Base-by-base conservation (phyloP, 768 basidiomycete genomes). In the Hortiboletus campestris region DNA sequence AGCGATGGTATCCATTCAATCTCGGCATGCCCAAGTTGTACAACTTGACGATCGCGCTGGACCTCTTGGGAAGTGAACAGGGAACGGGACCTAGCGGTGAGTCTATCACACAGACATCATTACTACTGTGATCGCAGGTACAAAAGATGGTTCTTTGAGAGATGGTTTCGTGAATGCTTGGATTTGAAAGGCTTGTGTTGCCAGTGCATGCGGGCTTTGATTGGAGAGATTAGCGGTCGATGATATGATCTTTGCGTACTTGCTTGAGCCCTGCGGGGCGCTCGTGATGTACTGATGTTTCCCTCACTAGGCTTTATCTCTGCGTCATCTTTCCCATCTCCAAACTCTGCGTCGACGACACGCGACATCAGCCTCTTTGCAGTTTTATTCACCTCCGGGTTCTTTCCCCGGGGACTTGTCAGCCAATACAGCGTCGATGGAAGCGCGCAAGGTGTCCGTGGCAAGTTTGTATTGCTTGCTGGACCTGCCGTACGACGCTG, bases 161-260 rank as follows among this genome's bases (percentile, higher is more conserved):
- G 89, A 78, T 1, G 88, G 84, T 74, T 97, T 97, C 13, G 90
- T 83, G 2, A 93, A 77, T 94, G 91, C 68, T 86, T 90, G 2
- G 92, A 92, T 74, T 98, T 98, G 79, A 90, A 98, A 2, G 81
- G 62, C 72, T 98, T 98, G 74, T 98, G 97, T 79, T 84, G 76
- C 91, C n/a, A n/a, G n/a, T 94, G 59, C 17, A 19, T 25, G 25
- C 25, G 43, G 49, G 46, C 39, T 47, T 45, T 38, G 34, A 31
- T 51, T 45, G 25, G 36, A 57, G 42, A 19, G 36, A 44, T 48
- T 6, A 19, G 34, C 20, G 40, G 40, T 42, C 38, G 41, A 43
- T 19, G 42, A 53, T 49, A 41, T 34, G 43, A 43, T 51, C 50
- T 51, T 48, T 46, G 63, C 80, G 44, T 56, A 81, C 82, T 81